Base-by-base conservation (phyloP, 345 rosid genomes). In the Lenwebbia sp. region DNA sequence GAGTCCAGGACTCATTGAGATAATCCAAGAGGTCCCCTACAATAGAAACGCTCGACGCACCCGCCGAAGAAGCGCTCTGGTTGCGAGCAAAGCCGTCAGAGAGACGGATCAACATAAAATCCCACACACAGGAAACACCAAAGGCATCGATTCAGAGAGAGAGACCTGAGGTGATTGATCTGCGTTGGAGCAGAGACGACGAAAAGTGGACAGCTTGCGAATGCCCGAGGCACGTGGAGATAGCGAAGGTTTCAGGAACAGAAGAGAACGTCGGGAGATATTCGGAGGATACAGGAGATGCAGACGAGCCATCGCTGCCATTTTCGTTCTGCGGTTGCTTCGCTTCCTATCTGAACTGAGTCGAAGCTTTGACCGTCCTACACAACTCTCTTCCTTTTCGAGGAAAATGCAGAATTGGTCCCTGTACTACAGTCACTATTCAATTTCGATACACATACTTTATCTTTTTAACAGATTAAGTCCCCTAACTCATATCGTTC, bases 1-100 rank as follows among this genome's bases (percentile, higher is more conserved):
- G 98, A 83, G 99, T 96, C 98, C 99, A 96, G 10, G 98, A 96
- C 88, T 94, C 99, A 62, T 96, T 96, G 49, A 96, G 96, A 88
- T 92, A 96, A 89, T 94, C 94, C 85, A 56, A 54, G 54, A 82
- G 82, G 65, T 52, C 88, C 53, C 85, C 88, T 37, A 86, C 88
- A 11, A 86, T 86, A 89, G 97, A 93, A 2, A 86, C 91, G 87
- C 84, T 83, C 8, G 87, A 82, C 28, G 84, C 86, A 55, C 74
- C 83, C 50, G 87, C 17, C 56, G 83, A 84, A 53, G 89, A 84
- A 88, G 76, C 81, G 47, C 81, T 37, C 81, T 70, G 81, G 19
- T 37, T 11, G 47, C 81, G 10, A 70, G 47, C 26, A 37, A 70
- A 37, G 4, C 81, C 47, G 13, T 12, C 2, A 3, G 4, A 10